A percentile compares a stretch with the other conserved stretches of the same genome.
Evolutionary conservation across 179 eudicot genomes (phyloP).

Genomic region (Beta corolliflora): DNA sequence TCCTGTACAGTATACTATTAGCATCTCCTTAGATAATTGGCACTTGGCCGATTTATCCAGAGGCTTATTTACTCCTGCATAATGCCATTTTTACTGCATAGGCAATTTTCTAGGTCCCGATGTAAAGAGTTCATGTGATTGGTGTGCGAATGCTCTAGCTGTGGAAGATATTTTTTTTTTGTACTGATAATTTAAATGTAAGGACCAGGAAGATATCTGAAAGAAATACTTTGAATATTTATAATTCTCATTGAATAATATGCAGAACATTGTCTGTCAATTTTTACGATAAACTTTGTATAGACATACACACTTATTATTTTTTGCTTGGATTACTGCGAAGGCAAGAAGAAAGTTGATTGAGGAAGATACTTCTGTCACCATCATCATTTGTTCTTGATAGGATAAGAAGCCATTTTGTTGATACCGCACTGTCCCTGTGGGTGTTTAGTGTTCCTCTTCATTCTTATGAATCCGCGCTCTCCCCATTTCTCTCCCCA

Average conservation of each 20-base stretch:
- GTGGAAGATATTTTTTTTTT: background rate
- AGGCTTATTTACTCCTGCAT: conserved; percentile 2
- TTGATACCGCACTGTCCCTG: conserved; percentile 66
- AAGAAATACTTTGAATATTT: conserved; percentile 8
- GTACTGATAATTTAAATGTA: background rate
- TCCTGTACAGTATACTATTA: conserved; percentile 15
- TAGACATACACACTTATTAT: conserved; percentile 6
- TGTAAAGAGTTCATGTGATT: background rate
- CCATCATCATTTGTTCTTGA: conserved; percentile 42
- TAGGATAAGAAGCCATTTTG: conserved; percentile 77
- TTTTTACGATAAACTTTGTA: background rate
- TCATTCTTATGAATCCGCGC: conserved; percentile 68
- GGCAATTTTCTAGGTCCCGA: background rate
- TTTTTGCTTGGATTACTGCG: conserved; percentile 24
- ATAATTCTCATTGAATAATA: conserved; percentile 8
- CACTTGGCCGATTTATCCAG: conserved; percentile 6
- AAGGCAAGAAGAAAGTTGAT: conserved; percentile 11
- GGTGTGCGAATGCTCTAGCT: conserved; percentile 6
- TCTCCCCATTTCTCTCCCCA: conserved; percentile 83
- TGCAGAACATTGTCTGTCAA: conserved; percentile 9
- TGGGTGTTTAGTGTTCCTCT: conserved; percentile 53
- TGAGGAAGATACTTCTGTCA: conserved; percentile 17
- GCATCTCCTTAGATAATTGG: background rate
- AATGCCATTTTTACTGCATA: conserved; percentile 5
- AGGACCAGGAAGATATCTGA: background rate